Evolutionary conservation across 2,329 filamentous ascomycete species (phyloP).

Genomic region (Fusarium tanahbumbuense): DNA sequence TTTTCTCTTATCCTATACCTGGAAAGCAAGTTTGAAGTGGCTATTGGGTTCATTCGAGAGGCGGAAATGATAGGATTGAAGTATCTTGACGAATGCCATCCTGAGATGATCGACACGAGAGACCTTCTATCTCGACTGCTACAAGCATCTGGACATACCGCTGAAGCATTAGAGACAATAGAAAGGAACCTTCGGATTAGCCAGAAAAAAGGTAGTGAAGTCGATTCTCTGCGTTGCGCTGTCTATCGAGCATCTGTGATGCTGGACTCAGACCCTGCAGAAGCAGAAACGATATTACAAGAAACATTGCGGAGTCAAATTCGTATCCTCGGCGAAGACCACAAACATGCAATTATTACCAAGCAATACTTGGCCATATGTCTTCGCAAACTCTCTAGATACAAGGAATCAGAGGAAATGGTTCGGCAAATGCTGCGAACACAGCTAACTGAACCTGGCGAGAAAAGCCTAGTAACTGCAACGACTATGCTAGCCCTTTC

Average conservation of each 20-base stretch:
- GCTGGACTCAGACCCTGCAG: too few relatives aligned
- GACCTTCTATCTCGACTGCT: accelerated
- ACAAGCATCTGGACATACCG: too few relatives aligned
- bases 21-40: accelerated
- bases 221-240: too few relatives aligned
- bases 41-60: accelerated
- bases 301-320: not conserved
- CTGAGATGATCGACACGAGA: accelerated
- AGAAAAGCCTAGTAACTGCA: accelerated
- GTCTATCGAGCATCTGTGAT: too few relatives aligned
- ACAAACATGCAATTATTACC: accelerated
- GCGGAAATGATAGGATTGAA: accelerated
- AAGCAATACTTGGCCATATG: accelerated
- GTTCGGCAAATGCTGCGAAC: not conserved
- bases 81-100: accelerated
- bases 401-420: accelerated
- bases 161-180: too few relatives aligned
- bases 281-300: not conserved
- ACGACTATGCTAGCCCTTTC: accelerated
- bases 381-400: accelerated
- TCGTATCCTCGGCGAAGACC: not conserved
- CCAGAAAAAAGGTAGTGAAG: too few relatives aligned
- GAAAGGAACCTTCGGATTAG: too few relatives aligned
- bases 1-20: accelerated
- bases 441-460: accelerated